phyloP scores from a whole-genome alignment of 306 rosid genomes.

The apple (Malus domestica) region ASM211411v1 NC_041793.1:3165001-3165500 shows the following conservation, averaged over 20 bases:
- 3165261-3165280: background rate
- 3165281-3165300: background rate
- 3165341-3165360: constrained; percentile 60
- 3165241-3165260: constrained; percentile 46
- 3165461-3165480: background rate
- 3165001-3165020: constrained; percentile 13
- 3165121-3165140: background rate
- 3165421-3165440: constrained; percentile 10
- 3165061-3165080: constrained; percentile 44
- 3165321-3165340: background rate
- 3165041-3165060: constrained; percentile 52
- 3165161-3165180: constrained; percentile 1
- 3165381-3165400: constrained; percentile 65
- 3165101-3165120: constrained; percentile 25
- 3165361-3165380: constrained; percentile 46
- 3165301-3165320: background rate
- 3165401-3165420: constrained; percentile 10
- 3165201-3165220: constrained; percentile 59
- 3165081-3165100: constrained; percentile 62
- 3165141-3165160: constrained; percentile 4
- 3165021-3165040: constrained; percentile 20
- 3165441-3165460: constrained; percentile 5
- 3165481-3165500: constrained; percentile 46
- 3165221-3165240: constrained; percentile 64
- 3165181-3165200: constrained; percentile 65